Evolutionary conservation across 805 yeast species (phyloP), one percentile per base, ranked within the genome.

Genomic region (Candida ortonii): DNA sequence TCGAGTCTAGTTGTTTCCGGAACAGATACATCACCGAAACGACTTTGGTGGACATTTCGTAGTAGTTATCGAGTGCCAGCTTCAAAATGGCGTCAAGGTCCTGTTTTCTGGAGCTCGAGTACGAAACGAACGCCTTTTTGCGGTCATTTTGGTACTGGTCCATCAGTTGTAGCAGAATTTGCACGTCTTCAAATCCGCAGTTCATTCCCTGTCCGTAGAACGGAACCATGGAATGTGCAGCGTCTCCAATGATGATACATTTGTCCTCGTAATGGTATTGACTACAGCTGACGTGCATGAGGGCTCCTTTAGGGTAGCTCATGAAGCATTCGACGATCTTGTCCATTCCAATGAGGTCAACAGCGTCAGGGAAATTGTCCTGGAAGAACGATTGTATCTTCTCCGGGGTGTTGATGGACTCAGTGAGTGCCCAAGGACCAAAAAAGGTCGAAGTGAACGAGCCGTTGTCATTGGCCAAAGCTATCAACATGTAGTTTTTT

Each of bases 141-240:
- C 78, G 64, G 38, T 73, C 63, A 14, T 56, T 63, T 3, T 59
- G 39, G 30, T 51, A 23, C 35, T 57, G 46, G 20, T 70, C 71
- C 29, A 71, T 28, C 16, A 80, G 53, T 27, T 73, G 68, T 62
- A 83, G 63, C 33, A 89, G 62, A 1, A 80, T 76, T 38, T 78
- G 65, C 15, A 89, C 89, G 49, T 90, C 97, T 59, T 89, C 97
- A 57, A 89, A 83, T 1, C 97, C 97, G 55, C 95, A 85, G 58
- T 89, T 89, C 90, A 89, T 83, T 5, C 97, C 97, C 58, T 89
- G 97, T 7, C 97, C 97, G 54, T 88, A 89, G 58, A 89, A 89
- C n/a, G 97, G 97, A 5, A 89, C 97, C 96, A 88, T 89, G 18
- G 93, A 78, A 61, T 89, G 97, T 0, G 97, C 95, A 1, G 97